Evolutionary conservation across 139 green algal species (phyloP).

Genomic region (Coccomyxa sp.): DNA sequence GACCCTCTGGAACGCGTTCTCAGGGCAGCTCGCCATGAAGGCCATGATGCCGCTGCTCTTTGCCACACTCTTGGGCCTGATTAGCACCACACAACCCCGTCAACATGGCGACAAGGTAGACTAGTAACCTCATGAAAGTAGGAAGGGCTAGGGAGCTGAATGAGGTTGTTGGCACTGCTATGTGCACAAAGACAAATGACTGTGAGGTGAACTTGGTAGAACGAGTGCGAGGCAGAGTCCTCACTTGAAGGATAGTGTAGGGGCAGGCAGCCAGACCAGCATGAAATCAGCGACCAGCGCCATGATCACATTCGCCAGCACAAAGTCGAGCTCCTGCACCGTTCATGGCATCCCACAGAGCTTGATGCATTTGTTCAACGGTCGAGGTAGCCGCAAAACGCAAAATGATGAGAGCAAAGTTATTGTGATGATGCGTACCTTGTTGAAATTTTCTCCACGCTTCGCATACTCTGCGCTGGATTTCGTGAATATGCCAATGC

Average conservation of each 20-base stretch:
- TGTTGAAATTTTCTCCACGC: conserved; percentile 55
- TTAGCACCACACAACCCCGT: neutral
- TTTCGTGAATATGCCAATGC: conserved; percentile 94
- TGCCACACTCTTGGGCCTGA: neutral
- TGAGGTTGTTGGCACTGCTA: too few relatives aligned
- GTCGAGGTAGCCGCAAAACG: too few relatives aligned
- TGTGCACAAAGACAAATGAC: neutral
- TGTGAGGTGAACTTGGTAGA: neutral
- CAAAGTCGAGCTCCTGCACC: conserved; percentile 86
- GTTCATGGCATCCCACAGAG: too few relatives aligned
- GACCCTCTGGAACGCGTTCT: conserved; percentile 96
- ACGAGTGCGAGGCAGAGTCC: neutral
- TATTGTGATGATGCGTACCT: neutral
- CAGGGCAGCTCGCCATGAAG: conserved; percentile 81
- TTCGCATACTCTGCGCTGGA: conserved; percentile 83
- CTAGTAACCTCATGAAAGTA: too few relatives aligned
- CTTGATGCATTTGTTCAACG: too few relatives aligned
- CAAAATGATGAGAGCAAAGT: too few relatives aligned
- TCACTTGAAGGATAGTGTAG: conserved; percentile 63
- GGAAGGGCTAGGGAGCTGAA: too few relatives aligned
- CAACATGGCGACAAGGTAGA: too few relatives aligned
- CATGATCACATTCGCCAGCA: conserved; percentile 94
- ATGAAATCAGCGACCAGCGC: conserved; percentile 98
- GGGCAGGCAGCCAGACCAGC: conserved; percentile 96
- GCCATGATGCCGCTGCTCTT: conserved; percentile 12